A percentile compares a stretch with the other conserved stretches of the same genome.
Conservation (phyloP, 2,329 filamentous ascomycete genomes). For the Fulvia fulva region DNA sequence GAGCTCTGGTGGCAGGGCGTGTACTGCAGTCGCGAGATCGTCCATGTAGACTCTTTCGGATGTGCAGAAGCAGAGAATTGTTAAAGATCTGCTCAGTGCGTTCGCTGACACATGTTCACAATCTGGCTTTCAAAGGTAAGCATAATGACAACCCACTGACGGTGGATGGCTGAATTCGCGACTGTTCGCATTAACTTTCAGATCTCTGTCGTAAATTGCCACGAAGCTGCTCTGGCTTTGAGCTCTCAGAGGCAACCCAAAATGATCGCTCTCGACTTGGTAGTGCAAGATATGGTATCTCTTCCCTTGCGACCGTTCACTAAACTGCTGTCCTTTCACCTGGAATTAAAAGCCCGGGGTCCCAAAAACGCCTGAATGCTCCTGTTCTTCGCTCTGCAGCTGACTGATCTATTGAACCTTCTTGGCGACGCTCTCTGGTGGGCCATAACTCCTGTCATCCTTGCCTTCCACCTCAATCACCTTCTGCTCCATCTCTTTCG, state of each 20-base stretch:
- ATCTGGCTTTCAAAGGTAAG: neutral
- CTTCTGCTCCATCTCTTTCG: conserved; percentile 69
- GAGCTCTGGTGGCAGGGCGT: neutral
- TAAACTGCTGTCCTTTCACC: neutral
- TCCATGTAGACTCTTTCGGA: neutral
- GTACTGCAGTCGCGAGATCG: neutral
- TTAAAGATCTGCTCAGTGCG: neutral
- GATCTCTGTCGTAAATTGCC: neutral
- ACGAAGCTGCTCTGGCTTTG: conserved; percentile 1
- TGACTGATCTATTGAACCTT: conserved; percentile 35
- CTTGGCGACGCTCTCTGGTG: conserved; percentile 22
- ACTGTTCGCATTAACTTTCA: neutral
- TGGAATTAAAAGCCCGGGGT: neutral
- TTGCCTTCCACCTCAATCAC: conserved; percentile 67
- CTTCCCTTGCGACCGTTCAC: neutral
- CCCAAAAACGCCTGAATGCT: neutral
- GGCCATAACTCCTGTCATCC: conserved; percentile 45
- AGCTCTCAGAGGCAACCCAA: neutral
- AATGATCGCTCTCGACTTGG: neutral
- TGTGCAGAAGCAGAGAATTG: too few species aligned
- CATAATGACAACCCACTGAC: neutral
- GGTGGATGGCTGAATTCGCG: neutral
- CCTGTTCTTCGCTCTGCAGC: neutral
- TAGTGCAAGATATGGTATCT: neutral
- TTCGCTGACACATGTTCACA: neutral